A percentile compares a stretch with the other conserved stretches of the same genome.
These are phyloP conservation scores for Holtermanniella nyarrowii DNA, from an alignment of 768 basidiomycete species.

Conservation along the genomic window DNA sequence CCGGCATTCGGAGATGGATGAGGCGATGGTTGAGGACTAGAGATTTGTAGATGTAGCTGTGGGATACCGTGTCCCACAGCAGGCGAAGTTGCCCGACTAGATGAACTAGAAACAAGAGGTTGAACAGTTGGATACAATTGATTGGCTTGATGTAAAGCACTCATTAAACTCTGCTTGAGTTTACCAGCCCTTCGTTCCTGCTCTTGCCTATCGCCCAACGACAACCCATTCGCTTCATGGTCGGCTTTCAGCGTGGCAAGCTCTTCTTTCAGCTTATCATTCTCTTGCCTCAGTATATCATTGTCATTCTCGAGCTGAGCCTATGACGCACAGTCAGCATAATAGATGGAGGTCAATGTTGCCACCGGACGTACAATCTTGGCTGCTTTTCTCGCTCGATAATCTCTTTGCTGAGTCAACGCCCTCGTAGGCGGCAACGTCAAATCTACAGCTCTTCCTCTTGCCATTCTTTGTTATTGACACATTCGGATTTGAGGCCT, in stretches of 20 bases:
- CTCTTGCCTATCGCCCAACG: neutral
- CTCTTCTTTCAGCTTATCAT: neutral
- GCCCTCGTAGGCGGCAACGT: constrained; percentile 9
- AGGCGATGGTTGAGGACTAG: neutral
- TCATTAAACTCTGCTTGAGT: neutral
- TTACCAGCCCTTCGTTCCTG: neutral
- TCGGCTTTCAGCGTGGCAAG: neutral
- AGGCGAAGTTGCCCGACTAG: neutral
- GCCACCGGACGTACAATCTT: neutral
- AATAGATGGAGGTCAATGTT: neutral
- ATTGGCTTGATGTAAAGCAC: neutral
- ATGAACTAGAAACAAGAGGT: neutral
- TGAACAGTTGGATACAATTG: neutral
- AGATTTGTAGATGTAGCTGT: neutral
- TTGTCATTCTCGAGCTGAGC: neutral
- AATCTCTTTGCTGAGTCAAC: constrained; percentile 11
- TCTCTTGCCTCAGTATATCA: neutral
- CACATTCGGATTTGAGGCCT: neutral
- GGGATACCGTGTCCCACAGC: neutral
- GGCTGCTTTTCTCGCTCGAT: constrained; percentile 8
- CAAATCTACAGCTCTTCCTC: constrained; percentile 9
- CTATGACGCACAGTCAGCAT: neutral
- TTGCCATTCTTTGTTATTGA: constrained; percentile 3
- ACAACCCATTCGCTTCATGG: neutral
- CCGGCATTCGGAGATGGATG: too few relatives aligned